Evolutionary conservation across 495 filamentous ascomycete species (phyloP), one percentile per base, ranked within the genome.

Genomic region (Massariosphaeria phaeospora): DNA sequence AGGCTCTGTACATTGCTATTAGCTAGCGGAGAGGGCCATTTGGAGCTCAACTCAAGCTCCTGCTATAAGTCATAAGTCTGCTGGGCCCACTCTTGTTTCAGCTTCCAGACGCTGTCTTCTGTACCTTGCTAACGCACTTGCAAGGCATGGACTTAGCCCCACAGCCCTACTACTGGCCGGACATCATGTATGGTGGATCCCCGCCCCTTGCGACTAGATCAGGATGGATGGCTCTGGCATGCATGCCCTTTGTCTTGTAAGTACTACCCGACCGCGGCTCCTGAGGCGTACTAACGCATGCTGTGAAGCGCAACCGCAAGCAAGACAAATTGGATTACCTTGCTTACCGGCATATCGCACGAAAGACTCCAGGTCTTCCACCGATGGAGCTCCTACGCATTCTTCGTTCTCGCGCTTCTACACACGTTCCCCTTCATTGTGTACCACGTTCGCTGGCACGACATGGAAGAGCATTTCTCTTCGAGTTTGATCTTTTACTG

Each of bases 151-250:
- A 41, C n/a, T 67, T 81, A 8, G 71, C 68, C 17, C 75, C 78
- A 2, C 57, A 71, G 43, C 79, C 79, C 0, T 81, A 81, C 49
- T 82, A 82, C 65, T 82, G 79, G 76, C 73, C 78, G 2, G 76
- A 75, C 33, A 71, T 67, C 3, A 62, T 52, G 26, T 79, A 72
- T 46, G 78, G 77, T 7, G 63, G 59, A 13, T 73, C 69, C n/a
- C 62, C 62, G 8, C 64, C 64, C 8, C 24, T 67, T 1, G 64
- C 58, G 1, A 65, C 58, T 0, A 44, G 64, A 26, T 53, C 54
- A 20, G 64, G 62, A 21, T 65, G 62, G 64, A 50, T 65, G 51
- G 36, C 62, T 7, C 21, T 67, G 25, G 62, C 42, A 13, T 62
- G 55, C 41, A 42, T 67, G 44, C 62, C 64, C 1, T 65, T 67